Percentiles rank a stretch among this genome's conserved stretches.
These are phyloP conservation scores for Mariannaea elegans DNA, from an alignment of 2,329 filamentous ascomycete species.

Conservation along the genomic window DNA sequence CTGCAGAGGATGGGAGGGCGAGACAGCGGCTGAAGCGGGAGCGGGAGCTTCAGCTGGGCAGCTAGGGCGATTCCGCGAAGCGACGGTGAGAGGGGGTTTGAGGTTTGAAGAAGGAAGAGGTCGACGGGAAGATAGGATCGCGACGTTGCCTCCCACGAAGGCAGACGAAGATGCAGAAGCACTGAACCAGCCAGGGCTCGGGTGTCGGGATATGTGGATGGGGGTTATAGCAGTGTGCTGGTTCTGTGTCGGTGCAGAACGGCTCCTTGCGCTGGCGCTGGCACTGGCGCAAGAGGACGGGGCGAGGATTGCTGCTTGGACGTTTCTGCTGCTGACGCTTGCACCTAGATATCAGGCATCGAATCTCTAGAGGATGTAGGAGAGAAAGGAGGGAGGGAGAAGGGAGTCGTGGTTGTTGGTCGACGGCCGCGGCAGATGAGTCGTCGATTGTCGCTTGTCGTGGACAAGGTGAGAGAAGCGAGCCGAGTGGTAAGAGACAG, in stretches of 20 bases:
- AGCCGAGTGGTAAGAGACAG: conserved; percentile 17
- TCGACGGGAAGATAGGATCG: conserved; percentile 26
- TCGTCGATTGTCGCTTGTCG: conserved; percentile 32
- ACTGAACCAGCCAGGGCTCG: conserved; percentile 44
- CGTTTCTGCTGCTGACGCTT: conserved; percentile 32
- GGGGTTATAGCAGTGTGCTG: conserved; percentile 8
- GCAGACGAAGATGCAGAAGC: conserved; percentile 32
- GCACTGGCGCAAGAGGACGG: conserved; percentile 35
- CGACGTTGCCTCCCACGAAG: conserved; percentile 35
- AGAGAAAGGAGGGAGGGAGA: conserved; percentile 19
- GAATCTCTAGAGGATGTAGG: conserved; percentile 10
- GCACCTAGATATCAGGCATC: neutral
- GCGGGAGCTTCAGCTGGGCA: conserved; percentile 23
- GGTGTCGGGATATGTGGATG: conserved; percentile 33
- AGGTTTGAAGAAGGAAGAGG: conserved; percentile 12
- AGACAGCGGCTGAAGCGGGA: conserved; percentile 24
- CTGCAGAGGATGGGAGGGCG: conserved; percentile 25
- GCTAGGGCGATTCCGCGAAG: conserved; percentile 18
- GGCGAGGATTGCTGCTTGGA: conserved; percentile 22
- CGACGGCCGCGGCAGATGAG: conserved; percentile 15
- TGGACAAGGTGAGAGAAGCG: conserved; percentile 10
- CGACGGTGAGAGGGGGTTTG: conserved; percentile 5
- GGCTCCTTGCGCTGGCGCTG: conserved; percentile 34
- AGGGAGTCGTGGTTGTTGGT: conserved; percentile 12
- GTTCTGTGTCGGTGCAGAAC: conserved; percentile 8